Conservation (phyloP, 805 yeast species). For the Hanseniaspora thailandica region DNA sequence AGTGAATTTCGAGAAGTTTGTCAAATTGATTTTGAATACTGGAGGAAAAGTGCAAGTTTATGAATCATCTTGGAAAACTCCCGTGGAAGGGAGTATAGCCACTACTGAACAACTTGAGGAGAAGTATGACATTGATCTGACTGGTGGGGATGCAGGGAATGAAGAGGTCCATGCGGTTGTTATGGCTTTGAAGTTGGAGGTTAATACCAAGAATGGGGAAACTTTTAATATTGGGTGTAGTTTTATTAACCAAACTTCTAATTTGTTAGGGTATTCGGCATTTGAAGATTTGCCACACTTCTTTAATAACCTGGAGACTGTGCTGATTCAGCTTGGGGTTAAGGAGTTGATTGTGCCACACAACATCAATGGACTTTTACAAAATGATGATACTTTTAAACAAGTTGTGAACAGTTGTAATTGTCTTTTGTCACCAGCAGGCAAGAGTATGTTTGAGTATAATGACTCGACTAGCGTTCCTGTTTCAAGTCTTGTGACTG, state of each 20-base stretch:
- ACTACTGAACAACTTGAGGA: neutral
- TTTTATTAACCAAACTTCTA: constrained; percentile 60
- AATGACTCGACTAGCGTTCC: constrained; percentile 64
- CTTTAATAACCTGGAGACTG: constrained; percentile 73
- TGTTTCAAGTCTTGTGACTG: constrained; percentile 53
- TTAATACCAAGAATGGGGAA: constrained; percentile 21
- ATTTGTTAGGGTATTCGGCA: constrained; percentile 61
- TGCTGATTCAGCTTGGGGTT: constrained; percentile 78
- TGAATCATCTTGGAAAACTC: constrained; percentile 48
- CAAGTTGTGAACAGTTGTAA: constrained; percentile 72
- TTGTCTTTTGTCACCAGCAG: constrained; percentile 52
- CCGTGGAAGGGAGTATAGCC: neutral
- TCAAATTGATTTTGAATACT: constrained; percentile 54
- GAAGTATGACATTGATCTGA: neutral
- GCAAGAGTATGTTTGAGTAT: constrained; percentile 44
- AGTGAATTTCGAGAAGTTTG: constrained; percentile 54
- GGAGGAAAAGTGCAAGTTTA: constrained; percentile 75
- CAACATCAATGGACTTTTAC: constrained; percentile 18
- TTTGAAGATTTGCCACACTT: constrained; percentile 65
- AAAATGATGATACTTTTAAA: constrained; percentile 49
- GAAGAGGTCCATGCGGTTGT: constrained; percentile 30
- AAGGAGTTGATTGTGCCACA: constrained; percentile 65
- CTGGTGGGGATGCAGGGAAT: constrained; percentile 33
- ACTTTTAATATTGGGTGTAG: constrained; percentile 58
- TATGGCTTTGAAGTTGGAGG: constrained; percentile 25